Evolutionary conservation across 1,284 basidiomycete genomes (phyloP).

Genomic region (Pseudomicrostroma phylloplanum): DNA sequence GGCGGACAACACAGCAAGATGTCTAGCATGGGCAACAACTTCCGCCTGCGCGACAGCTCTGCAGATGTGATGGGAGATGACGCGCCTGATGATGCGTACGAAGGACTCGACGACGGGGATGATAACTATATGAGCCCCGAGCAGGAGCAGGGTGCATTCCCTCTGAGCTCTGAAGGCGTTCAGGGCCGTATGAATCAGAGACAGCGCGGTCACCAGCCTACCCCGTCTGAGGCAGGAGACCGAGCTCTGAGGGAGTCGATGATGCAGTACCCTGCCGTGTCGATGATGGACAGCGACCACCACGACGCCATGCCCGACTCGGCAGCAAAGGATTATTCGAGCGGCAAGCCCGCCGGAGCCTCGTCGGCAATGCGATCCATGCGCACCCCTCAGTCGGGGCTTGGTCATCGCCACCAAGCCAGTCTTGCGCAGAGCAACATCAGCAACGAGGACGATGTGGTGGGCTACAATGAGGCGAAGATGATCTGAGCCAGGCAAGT

Average conservation of each 20-base stretch:
- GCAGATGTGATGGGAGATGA: slow-evolving; percentile 6
- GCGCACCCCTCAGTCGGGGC: slow-evolving; percentile 24
- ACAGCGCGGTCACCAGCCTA: background rate
- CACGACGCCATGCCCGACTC: slow-evolving; percentile 36
- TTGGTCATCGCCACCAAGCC: slow-evolving; percentile 21
- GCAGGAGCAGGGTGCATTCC: slow-evolving; percentile 18
- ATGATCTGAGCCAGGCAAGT: background rate
- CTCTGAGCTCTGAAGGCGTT: slow-evolving; percentile 24
- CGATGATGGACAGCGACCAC: slow-evolving; percentile 31
- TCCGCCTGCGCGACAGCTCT: too few species aligned
- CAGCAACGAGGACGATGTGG: slow-evolving; percentile 43
- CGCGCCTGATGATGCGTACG: slow-evolving; percentile 15
- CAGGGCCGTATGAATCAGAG: slow-evolving; percentile 19
- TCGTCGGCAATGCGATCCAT: slow-evolving; percentile 26
- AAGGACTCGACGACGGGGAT: slow-evolving; percentile 20
- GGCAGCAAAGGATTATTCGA: slow-evolving; percentile 10
- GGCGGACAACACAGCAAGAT: slow-evolving; percentile 21
- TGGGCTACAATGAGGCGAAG: slow-evolving; percentile 40
- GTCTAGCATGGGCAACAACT: slow-evolving; percentile 21
- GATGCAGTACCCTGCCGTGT: slow-evolving; percentile 36
- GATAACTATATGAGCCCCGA: slow-evolving; percentile 37
- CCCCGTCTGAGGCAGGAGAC: background rate
- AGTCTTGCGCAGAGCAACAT: slow-evolving; percentile 32
- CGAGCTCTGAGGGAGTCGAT: slow-evolving; percentile 30
- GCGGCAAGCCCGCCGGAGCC: background rate